Base-by-base conservation (phyloP, 2,329 filamentous ascomycete genomes). In the Ophiostoma novo-ulmi region DNA sequence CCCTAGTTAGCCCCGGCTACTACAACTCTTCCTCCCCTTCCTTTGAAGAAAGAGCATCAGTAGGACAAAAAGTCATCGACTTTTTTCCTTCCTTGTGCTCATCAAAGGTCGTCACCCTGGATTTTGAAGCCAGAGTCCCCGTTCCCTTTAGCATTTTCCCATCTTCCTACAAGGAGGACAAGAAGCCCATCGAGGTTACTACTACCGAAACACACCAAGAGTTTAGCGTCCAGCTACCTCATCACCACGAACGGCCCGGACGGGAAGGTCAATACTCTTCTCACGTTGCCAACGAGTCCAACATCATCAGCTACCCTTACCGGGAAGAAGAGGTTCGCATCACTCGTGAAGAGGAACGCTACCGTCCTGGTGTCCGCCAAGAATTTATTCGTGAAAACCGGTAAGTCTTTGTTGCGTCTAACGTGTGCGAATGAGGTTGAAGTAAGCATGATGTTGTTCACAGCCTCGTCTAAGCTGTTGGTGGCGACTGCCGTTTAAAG, bases 71-170 rank as follows among this genome's bases (percentile, higher is more conserved):
- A 79, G 78, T 78, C 76, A 76, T 76, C 76, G 74, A 75, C 88
- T 84, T 85, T 85, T 79, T 87, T 65, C 36, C 85, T 87, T 85
- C 86, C 85, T 87, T 81, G 64, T 72, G 71, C 80, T 77, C 36
- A 74, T 76, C 77, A 84, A 89, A 91, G 89, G 89, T 91, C 91
- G 92, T 85, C 92, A 97, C 93, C 87, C 94, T 97, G 94, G 94
- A 97, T 92, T 97, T 97, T 95, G 94, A 97, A 91, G 93, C 94
- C 85, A 92, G 93, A 85, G 92, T 97, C 85, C 93, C 94, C 87
- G 95, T 98, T 85, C 94, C 94, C 85, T 97, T 97, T 90, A 97
- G 93, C 92, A 91, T 97, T 91, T 97, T 98, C 89, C 94, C 94
- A 87, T 97, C 77, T 61, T 77, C 78, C 69, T 79, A 79, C 77